phyloP scores from a whole-genome alignment of 23 red algal species.

The Gracilaria domingensis region DNA sequence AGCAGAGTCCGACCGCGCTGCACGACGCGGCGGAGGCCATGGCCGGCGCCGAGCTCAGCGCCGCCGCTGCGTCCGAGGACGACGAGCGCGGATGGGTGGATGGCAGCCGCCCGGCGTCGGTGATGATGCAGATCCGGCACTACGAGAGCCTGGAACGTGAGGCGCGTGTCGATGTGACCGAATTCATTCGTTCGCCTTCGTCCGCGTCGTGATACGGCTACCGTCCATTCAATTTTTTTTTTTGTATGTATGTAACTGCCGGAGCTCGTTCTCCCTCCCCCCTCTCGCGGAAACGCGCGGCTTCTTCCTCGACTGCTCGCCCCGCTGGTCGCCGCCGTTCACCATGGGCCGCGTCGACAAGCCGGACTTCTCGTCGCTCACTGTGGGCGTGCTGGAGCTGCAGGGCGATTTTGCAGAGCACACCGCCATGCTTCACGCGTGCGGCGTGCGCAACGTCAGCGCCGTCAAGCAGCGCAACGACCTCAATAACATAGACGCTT shows the following conservation, averaged over 20 bases:
- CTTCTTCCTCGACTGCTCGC: too few relatives aligned
- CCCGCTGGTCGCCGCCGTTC: neutral
- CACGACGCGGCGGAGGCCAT: neutral
- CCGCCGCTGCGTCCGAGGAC: neutral
- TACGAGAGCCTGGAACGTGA: conserved; percentile 25
- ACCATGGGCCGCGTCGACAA: neutral
- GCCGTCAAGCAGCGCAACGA: conserved; percentile 46
- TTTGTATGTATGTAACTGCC: neutral
- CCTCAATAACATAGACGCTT: conserved; percentile 75
- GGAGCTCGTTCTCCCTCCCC: neutral
- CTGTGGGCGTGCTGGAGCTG: conserved; percentile 93
- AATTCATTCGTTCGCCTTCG: neutral
- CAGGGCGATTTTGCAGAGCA: conserved; percentile 99
- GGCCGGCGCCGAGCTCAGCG: too few relatives aligned
- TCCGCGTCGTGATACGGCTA: neutral
- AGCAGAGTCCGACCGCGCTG: neutral
- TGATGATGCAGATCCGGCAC: conserved; percentile 17
- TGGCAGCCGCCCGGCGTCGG: neutral
- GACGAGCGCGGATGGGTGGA: conserved; percentile 18
- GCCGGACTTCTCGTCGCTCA: conserved; percentile 14
- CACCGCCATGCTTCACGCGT: conserved; percentile 82
- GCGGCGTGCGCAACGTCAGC: conserved; percentile 54
- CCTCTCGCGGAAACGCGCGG: too few relatives aligned
- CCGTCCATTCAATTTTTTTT: conserved; percentile 10
- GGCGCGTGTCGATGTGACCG: neutral